Evolutionary conservation across 306 rosid species (phyloP).

Genomic region (Arachis hypogaea): DNA sequence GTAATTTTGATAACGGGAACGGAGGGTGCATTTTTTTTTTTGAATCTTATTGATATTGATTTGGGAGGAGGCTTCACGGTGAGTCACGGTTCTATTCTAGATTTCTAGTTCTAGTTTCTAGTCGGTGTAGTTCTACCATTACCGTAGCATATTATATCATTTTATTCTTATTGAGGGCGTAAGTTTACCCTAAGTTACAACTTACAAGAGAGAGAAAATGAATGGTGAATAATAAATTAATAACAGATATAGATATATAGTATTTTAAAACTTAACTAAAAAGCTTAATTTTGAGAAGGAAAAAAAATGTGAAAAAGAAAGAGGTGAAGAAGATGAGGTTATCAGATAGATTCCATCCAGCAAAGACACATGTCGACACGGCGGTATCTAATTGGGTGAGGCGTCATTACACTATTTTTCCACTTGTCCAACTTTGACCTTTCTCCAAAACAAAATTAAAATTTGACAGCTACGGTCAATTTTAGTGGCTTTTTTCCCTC

Average conservation of each 20-base stretch:
- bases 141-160: conserved; percentile 2
- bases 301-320: background rate
- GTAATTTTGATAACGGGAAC: conserved; percentile 33
- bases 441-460: conserved; percentile 3
- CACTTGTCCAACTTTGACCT: conserved; percentile 46
- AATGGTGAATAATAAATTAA: conserved; percentile 48
- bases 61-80: background rate
- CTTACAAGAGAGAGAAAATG: conserved; percentile 20
- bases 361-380: conserved; percentile 30
- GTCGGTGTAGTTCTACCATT: background rate
- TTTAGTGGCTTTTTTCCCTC: conserved; percentile 18
- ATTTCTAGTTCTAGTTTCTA: background rate
- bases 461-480: conserved; percentile 56
- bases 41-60: conserved; percentile 31
- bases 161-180: background rate
- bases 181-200: conserved; percentile 33
- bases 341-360: conserved; percentile 41
- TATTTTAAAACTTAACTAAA: background rate
- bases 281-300: too few species aligned
- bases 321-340: background rate
- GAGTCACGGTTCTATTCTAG: conserved; percentile 1
- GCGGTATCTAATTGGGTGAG: conserved; percentile 36
- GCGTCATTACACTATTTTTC: conserved; percentile 23
- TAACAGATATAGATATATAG: conserved; percentile 18
- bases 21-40: background rate